These are phyloP conservation scores for Neoboletus magnificus DNA, from an alignment of 768 basidiomycete species.

Conservation along the genomic window DNA sequence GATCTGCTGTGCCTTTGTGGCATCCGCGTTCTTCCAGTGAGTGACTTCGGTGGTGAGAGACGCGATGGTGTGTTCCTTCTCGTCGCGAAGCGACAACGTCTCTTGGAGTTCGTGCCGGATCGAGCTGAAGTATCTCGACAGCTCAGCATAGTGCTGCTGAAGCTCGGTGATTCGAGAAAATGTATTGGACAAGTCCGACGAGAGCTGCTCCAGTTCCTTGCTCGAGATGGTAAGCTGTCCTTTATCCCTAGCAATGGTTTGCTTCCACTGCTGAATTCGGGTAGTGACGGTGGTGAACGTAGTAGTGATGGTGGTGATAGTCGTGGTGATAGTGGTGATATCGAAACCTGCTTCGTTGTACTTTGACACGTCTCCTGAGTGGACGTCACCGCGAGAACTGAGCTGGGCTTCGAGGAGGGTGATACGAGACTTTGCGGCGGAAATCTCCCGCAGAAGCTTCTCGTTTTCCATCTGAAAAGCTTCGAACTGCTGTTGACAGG, in stretches of 20 bases:
- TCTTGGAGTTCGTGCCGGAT: not conserved
- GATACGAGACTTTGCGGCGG: not conserved
- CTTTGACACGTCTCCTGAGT: not conserved
- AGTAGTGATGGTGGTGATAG: not conserved
- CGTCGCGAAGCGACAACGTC: not conserved
- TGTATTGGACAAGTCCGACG: not conserved
- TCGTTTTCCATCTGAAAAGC: not conserved
- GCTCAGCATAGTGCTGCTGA: not conserved
- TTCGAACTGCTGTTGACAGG: not conserved
- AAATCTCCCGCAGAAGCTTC: not conserved
- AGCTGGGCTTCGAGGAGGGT: not conserved
- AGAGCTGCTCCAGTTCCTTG: slow-evolving; percentile 5
- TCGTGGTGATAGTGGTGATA: not conserved
- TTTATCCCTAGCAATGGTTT: not conserved
- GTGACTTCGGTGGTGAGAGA: not conserved
- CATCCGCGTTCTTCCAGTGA: not conserved
- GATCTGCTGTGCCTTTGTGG: not conserved
- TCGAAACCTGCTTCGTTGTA: not conserved
- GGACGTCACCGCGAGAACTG: not conserved
- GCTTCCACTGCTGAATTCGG: slow-evolving; percentile 1
- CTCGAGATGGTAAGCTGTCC: not conserved
- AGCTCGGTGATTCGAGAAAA: not conserved
- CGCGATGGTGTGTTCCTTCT: not conserved
- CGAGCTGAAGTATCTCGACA: not conserved
- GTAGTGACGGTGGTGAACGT: not conserved